A percentile compares a stretch with the other conserved stretches of the same genome.
phyloP scores from a whole-genome alignment of 163 green algal genomes.

The Volvox carteri region DNA sequence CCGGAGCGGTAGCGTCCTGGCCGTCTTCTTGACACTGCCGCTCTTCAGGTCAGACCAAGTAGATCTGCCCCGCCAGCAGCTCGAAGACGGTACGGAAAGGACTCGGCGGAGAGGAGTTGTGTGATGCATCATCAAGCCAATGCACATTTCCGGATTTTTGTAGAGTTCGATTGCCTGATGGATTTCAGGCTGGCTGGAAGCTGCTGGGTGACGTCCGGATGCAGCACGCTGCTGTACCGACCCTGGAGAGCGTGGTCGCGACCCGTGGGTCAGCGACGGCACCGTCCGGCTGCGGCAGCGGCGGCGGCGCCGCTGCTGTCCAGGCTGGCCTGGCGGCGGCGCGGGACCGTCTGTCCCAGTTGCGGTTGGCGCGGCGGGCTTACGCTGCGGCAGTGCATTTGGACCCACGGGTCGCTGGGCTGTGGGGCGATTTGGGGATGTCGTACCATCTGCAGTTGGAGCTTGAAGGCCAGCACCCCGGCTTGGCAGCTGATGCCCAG shows the following conservation, averaged over 20 bases:
- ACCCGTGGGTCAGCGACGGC: background rate
- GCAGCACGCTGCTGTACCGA: slow-evolving; percentile 67
- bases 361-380: slow-evolving; percentile 57
- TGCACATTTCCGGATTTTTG: no score
- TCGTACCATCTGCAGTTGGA: slow-evolving; percentile 39
- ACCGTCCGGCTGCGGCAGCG: background rate
- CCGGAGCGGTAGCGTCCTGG: no score
- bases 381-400: slow-evolving; percentile 72
- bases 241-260: slow-evolving; percentile 19
- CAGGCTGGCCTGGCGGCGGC: slow-evolving; percentile 33
- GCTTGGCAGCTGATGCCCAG: background rate
- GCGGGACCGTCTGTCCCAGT: slow-evolving; percentile 9
- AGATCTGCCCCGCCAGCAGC: no score
- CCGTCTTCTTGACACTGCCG: no score
- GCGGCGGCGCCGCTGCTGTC: slow-evolving; percentile 32
- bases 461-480: slow-evolving; percentile 29
- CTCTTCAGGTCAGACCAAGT: no score
- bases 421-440: slow-evolving; percentile 41
- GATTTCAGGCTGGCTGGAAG: slow-evolving; percentile 77
- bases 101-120: no score
- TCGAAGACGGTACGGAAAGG: no score
- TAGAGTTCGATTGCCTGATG: no score
- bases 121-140: no score
- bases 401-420: slow-evolving; percentile 53
- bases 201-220: slow-evolving; percentile 80